A percentile compares a stretch with the other conserved stretches of the same genome.
These are phyloP conservation scores for Moricandia arvensis DNA, from an alignment of 345 rosid species.

Conservation along the genomic window DNA sequence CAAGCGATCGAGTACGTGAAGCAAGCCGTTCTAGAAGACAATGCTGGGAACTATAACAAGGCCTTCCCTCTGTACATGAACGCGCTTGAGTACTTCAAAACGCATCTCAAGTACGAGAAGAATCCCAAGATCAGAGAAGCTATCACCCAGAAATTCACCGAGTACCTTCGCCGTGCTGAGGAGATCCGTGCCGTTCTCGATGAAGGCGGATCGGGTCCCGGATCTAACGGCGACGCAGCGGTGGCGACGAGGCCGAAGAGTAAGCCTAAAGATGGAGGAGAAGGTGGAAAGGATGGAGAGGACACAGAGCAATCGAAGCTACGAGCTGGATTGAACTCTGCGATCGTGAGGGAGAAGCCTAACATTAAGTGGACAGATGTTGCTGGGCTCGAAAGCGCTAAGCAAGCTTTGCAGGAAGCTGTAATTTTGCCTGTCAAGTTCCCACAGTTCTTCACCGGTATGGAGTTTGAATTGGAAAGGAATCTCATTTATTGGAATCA, in stretches of 20 bases:
- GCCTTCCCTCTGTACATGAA: slow-evolving; percentile 90
- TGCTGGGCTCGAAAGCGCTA: slow-evolving; percentile 94
- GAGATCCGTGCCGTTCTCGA: slow-evolving; percentile 92
- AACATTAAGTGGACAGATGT: slow-evolving; percentile 88
- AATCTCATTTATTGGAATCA: too few relatives aligned
- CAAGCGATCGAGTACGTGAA: slow-evolving; percentile 93
- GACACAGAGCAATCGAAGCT: slow-evolving; percentile 84
- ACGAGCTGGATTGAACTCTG: slow-evolving; percentile 77
- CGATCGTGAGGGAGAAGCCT: slow-evolving; percentile 85
- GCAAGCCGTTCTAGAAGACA: slow-evolving; percentile 87
- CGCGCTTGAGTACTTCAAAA: slow-evolving; percentile 92
- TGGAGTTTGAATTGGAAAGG: too few relatives aligned
- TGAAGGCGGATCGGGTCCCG: slow-evolving; percentile 76
- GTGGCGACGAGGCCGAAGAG: slow-evolving; percentile 71
- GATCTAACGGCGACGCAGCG: slow-evolving; percentile 70
- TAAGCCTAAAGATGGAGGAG: slow-evolving; percentile 74
- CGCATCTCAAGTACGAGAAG: slow-evolving; percentile 95
- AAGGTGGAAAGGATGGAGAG: slow-evolving; percentile 54
- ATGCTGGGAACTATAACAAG: slow-evolving; percentile 84
- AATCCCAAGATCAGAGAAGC: slow-evolving; percentile 86
- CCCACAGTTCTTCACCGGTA: slow-evolving; percentile 93
- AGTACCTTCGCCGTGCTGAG: slow-evolving; percentile 93
- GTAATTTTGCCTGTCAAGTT: slow-evolving; percentile 91
- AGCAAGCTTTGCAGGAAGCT: slow-evolving; percentile 90
- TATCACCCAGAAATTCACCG: slow-evolving; percentile 76